Base-by-base conservation (phyloP, 2,329 filamentous ascomycete species). In the Chalaropsis ovoidea region DNA sequence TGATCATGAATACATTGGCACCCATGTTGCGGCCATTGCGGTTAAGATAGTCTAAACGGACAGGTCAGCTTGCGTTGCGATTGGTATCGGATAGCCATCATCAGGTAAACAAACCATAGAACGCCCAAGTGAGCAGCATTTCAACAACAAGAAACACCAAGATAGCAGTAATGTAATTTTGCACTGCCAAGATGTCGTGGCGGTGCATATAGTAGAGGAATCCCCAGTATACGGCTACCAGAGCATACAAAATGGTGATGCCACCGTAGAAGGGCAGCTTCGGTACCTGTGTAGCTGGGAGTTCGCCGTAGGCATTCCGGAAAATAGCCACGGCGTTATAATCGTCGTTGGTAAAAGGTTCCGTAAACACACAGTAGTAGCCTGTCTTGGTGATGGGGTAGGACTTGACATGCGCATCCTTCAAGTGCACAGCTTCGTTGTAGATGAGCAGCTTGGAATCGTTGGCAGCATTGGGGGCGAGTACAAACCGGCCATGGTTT, bases 91-190 rank as follows among this genome's bases (percentile, higher is more conserved):
- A 77, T 47, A 54, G 61, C 15, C 52, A 24, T 65, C 17, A 10
- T 10, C 13, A n/a, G 35, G 17, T 15, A 1, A 41, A 52, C 80
- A 68, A 78, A 89, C 86, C 86, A 75, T 97, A 99, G 78, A 95
- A 99, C 54, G 90, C 91, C 94, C 94, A 99, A 1, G 94, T 99
- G 84, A 97, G 92, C 72, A 97, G 80, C 86, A 97, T 96, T 75
- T 99, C 94, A 17, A 97, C 77, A 17, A 97, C 90, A 54, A 99
- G 79, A 77, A 99, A 99, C 63, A 94, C 85, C 62, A 99, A 80
- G 68, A 97, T 99, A 10, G 94, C 93, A 0, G 94, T 99, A 71
- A 99, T 97, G 75, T 99, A 99, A 75, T 99, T 99, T 76, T 99
- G 94, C 1, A 99, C 94, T 17, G 95, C 88, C 72, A 99, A 86